phyloP scores from a whole-genome alignment of 192 early-diverging fungal genomes.

The Coemansia sp. region DNA sequence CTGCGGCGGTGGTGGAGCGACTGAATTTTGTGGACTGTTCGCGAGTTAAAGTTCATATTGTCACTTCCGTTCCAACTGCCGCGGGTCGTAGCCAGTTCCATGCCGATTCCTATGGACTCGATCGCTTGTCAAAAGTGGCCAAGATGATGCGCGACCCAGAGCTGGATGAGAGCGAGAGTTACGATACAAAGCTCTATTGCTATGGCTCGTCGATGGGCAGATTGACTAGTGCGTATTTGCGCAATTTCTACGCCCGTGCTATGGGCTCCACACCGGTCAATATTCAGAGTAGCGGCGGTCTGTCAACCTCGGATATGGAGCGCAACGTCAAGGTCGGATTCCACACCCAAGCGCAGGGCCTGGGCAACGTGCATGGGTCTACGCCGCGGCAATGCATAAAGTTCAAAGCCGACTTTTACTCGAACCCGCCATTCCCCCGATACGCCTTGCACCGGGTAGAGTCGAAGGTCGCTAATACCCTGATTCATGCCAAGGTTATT shows the following conservation, averaged over 20 bases:
- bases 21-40: conserved; percentile 51
- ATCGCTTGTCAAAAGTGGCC: conserved; percentile 47
- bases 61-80: conserved; percentile 56
- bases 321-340: conserved; percentile 21
- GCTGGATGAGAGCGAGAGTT: background rate
- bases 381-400: conserved; percentile 12
- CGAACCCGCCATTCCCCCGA: conserved; percentile 1
- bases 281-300: too few relatives aligned
- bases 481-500: conserved; percentile 35
- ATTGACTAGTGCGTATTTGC: conserved; percentile 6
- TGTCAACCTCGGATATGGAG: background rate
- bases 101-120: conserved; percentile 53
- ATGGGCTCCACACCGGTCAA: background rate
- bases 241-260: conserved; percentile 19
- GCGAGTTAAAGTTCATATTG: conserved; percentile 55
- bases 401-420: conserved; percentile 9
- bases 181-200: conserved; percentile 23
- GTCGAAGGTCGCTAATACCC: conserved; percentile 1
- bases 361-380: conserved; percentile 12
- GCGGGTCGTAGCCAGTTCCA: conserved; percentile 19
- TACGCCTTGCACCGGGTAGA: conserved; percentile 14
- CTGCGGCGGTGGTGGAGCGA: conserved; percentile 44
- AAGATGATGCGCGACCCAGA: background rate
- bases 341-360: conserved; percentile 26
- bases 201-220: conserved; percentile 45